phyloP scores from a whole-genome alignment of 352 stramenopile genomes.

The Paralagenidium karlingii region DNA sequence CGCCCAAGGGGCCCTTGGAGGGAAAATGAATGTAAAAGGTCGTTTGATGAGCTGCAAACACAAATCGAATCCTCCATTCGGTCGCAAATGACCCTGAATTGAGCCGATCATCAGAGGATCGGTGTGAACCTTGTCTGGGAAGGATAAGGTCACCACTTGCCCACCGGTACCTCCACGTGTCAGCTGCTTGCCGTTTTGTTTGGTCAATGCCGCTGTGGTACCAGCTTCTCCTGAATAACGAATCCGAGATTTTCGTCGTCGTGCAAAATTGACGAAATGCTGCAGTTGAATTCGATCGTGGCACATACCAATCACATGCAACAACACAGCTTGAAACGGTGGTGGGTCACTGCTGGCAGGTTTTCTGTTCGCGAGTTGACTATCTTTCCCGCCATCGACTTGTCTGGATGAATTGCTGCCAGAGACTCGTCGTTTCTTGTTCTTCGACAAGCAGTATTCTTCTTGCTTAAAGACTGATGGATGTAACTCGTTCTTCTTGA shows the following conservation, averaged over 20 bases:
- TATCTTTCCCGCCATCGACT: too few relatives aligned
- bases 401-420: too few relatives aligned
- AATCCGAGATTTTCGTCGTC: slow-evolving; percentile 67
- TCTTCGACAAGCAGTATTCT: too few relatives aligned
- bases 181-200: slow-evolving; percentile 15
- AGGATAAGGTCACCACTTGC: slow-evolving; percentile 80
- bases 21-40: slow-evolving; percentile 52
- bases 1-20: not conserved
- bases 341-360: too few relatives aligned
- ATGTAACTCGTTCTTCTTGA: slow-evolving; percentile 55
- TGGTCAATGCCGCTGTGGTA: too few relatives aligned
- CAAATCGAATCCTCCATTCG: slow-evolving; percentile 65
- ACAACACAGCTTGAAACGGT: too few relatives aligned
- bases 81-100: slow-evolving; percentile 71
- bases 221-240: slow-evolving; percentile 71
- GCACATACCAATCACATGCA: slow-evolving; percentile 77
- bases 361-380: too few relatives aligned
- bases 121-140: slow-evolving; percentile 75
- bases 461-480: too few relatives aligned
- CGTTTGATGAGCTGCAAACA: slow-evolving; percentile 45
- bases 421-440: too few relatives aligned
- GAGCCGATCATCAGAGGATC: slow-evolving; percentile 63
- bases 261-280: slow-evolving; percentile 81
- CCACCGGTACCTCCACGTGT: too few relatives aligned
- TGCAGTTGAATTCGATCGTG: slow-evolving; percentile 76